Percentiles rank a stretch among this genome's conserved stretches.
These are phyloP conservation scores for Sanghuangporus baumii DNA, from an alignment of 1,284 basidiomycete species.

Conservation along the genomic window DNA sequence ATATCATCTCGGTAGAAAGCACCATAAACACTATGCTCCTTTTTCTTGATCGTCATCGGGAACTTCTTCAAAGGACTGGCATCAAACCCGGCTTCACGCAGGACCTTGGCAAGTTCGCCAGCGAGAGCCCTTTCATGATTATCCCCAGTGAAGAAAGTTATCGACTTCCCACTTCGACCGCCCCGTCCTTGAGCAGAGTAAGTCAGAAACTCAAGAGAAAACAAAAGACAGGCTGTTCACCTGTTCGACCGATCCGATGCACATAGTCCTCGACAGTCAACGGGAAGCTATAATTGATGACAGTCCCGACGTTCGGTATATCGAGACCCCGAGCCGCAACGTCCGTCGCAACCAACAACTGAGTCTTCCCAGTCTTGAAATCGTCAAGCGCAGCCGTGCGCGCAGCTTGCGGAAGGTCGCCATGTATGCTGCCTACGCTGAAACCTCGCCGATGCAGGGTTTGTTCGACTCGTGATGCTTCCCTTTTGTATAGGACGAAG, in stretches of 20 bases:
- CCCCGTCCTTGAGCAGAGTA: conserved; percentile 63
- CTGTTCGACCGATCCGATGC: conserved; percentile 94
- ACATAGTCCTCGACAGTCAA: conserved; percentile 95
- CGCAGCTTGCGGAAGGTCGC: conserved; percentile 86
- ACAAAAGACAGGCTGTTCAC: conserved; percentile 33
- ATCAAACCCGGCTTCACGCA: conserved; percentile 83
- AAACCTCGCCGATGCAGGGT: conserved; percentile 79
- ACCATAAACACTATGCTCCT: conserved; percentile 78
- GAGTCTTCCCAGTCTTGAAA: conserved; percentile 84
- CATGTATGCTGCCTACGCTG: conserved; percentile 85
- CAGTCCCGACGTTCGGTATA: conserved; percentile 91
- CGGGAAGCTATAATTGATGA: conserved; percentile 97
- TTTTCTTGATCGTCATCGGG: conserved; percentile 97
- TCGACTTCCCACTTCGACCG: conserved; percentile 85
- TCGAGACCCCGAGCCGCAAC: conserved; percentile 96
- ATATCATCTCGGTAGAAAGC: conserved; percentile 81
- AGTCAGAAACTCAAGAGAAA: conserved; percentile 1
- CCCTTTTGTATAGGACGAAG: conserved; percentile 98
- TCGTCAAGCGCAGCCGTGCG: conserved; percentile 84
- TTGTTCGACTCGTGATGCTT: conserved; percentile 85
- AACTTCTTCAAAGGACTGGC: conserved; percentile 82
- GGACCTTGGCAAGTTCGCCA: conserved; percentile 89
- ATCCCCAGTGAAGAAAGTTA: conserved; percentile 96
- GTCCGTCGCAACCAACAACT: conserved; percentile 93
- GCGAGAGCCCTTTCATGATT: conserved; percentile 83